Base-by-base conservation (phyloP, 179 eudicot species). In the Heliamphora pulchella region DNA sequence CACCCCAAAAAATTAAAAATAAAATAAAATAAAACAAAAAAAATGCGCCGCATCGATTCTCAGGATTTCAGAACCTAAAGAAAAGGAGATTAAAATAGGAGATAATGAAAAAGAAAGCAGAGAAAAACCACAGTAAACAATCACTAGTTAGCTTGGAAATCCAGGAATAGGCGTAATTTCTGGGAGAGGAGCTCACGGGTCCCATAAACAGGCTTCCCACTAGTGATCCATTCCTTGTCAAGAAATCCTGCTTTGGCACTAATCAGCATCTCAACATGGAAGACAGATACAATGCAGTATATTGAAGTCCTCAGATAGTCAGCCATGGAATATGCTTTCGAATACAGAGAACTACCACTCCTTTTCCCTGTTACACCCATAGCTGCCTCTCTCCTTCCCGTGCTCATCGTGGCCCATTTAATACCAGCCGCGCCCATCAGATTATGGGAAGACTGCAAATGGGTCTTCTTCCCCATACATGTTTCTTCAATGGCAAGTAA, bases 401-500 rank as follows among this genome's bases (percentile, higher is more conserved):
- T 82, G 86, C 91, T 88, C 61, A 80, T 78, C 41, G 96, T 90
- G 54, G 98, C 96, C 97, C 97, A 96, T 80, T 89, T 92, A 66
- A 96, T 94, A 55, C 89, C 91, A 76, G 92, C 90, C 4, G 96
- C 88, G 53, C 94, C 92, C 79, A 80, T 81, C 65, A 87, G 74
- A 64, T 84, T 71, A 73, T 83, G 85, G 63, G 92, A 83, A 44
- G 95, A 90, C 78, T 88, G 94, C 48, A 88, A 50, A 83, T 86
- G 88, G 50, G 89, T 90, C 85, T 96, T 96, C 89, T 94, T 96
- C 50, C 99, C 99, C 94, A 94, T 89, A 63, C 86, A 84, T 74
- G 93, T 86, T 89, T 96, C 99, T 89, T 96, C 99, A 17, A 94
- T 94, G 54, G 91, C 96, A 71, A 96, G 88, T 58, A 96, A 88